Base-by-base conservation (phyloP, 2,329 filamentous ascomycete genomes). In the Rhytidhysteron rufulum region DNA sequence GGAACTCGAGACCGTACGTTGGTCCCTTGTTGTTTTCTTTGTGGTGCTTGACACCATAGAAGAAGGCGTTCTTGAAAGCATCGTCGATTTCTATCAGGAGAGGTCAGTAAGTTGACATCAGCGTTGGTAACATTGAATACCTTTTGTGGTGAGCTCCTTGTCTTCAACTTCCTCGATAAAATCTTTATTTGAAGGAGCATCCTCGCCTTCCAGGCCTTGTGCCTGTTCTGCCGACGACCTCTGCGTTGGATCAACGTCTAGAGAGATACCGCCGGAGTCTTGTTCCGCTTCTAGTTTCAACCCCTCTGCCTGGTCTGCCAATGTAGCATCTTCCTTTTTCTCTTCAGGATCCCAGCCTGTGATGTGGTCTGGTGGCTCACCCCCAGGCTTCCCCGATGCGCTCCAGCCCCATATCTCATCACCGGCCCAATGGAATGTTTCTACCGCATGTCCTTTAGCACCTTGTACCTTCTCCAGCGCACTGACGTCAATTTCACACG, bases 361-460 rank as follows among this genome's bases (percentile, higher is more conserved):
- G 13, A 83, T 54, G 10, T 70, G 63, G 20, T 73, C 72, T 1
- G 81, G 80, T 10, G 75, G 66, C 13, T 71, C 62, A 29, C 65
- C 64, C 8, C 79, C 80, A 15, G 74, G 69, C 43, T 70, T 74
- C 4, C 73, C 77, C 20, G 66, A 68, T 22, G 72, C 68, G 51
- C 74, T 80, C 77, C 79, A 83, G 4, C 69, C 69, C 80, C 81
- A 85, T n/a, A 84, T 55, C 63, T 86, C 82, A 63, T 86, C 82
- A 1, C 82, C 80, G 44, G 74, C 72, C 82, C 82, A 85, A 54
- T 85, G 82, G 35, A 85, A 65, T 4, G 77, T 80, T 47, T 78
- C 72, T 8, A 85, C 80, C 2, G 82, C 82, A 63, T 79, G 77
- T 1, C 82, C 82, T 54, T 79, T 83, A 11, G 71, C 68, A 0